A percentile compares a stretch with the other conserved stretches of the same genome.
phyloP scores from a whole-genome alignment of 1,284 basidiomycete species.

The Trichosporon coremiiforme region DNA sequence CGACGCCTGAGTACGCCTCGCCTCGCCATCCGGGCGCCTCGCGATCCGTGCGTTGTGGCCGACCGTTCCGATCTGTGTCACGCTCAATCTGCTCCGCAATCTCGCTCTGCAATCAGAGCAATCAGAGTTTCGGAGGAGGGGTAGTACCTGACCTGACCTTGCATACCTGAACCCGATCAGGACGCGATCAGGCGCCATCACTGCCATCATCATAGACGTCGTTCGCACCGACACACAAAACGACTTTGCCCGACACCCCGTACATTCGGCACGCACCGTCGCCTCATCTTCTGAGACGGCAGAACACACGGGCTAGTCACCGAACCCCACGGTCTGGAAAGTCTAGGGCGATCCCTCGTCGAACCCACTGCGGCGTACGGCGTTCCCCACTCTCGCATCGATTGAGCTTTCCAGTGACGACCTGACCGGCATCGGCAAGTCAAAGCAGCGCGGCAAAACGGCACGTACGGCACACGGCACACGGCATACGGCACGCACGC shows the following conservation, averaged over 20 bases:
- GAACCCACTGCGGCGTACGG: not conserved
- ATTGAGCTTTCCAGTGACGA: not conserved
- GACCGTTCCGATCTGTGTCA: not conserved
- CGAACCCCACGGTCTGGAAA: no score
- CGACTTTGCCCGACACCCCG: not conserved
- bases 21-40: not conserved
- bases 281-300: no score
- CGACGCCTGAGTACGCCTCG: not conserved
- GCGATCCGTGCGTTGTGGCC: not conserved
- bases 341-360: not conserved
- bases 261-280: no score
- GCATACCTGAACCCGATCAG: not conserved
- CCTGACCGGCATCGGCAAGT: no score
- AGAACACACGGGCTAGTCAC: no score
- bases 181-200: not conserved
- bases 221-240: not conserved
- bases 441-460: no score
- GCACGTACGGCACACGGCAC: no score
- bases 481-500: no score
- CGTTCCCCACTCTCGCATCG: not conserved
- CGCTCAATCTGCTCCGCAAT: no score
- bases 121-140: no score
- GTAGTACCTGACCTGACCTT: not conserved
- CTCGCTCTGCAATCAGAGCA: not conserved
- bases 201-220: no score